phyloP scores from a whole-genome alignment of 169 alveolate genomes.

The Babesia bigemina region DNA sequence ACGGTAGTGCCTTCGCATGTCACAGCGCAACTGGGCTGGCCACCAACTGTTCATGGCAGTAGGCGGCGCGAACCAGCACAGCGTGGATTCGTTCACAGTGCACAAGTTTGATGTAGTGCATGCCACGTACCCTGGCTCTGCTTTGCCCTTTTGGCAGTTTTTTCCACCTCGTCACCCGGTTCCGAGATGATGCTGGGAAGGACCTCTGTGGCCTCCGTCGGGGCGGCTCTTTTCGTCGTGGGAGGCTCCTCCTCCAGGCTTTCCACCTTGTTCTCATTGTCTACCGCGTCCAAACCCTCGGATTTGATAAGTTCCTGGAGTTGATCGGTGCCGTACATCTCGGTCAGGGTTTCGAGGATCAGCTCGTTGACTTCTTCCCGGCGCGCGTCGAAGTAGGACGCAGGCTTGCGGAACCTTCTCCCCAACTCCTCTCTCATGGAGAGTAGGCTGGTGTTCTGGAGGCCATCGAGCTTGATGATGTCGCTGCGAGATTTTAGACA shows the following conservation, averaged over 20 bases:
- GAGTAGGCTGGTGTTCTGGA: conserved; percentile 10
- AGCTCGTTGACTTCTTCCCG: conserved; percentile 37
- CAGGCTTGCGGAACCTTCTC: conserved; percentile 7
- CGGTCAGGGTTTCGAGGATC: conserved; percentile 29
- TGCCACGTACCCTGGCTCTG: background rate
- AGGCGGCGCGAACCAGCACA: too few relatives aligned
- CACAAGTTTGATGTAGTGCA: too few relatives aligned
- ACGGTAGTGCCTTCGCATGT: too few relatives aligned
- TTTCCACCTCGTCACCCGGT: conserved; percentile 5
- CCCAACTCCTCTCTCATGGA: conserved; percentile 30
- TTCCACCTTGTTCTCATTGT: conserved; percentile 3
- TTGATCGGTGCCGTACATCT: conserved; percentile 5
- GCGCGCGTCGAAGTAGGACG: conserved; percentile 39
- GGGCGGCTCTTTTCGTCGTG: background rate
- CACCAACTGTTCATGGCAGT: too few relatives aligned
- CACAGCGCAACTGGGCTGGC: too few relatives aligned
- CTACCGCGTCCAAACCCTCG: background rate
- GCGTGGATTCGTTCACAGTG: too few relatives aligned
- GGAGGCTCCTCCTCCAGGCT: background rate
- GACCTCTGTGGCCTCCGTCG: background rate
- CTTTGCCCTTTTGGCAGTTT: background rate
- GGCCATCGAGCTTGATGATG: conserved; percentile 25
- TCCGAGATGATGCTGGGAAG: background rate
- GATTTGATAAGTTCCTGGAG: background rate
- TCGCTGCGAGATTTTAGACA: conserved; percentile 8